Evolutionary conservation across 192 early-diverging fungal genomes (phyloP).

Genomic region (Phlyctochytrium planicorne): DNA sequence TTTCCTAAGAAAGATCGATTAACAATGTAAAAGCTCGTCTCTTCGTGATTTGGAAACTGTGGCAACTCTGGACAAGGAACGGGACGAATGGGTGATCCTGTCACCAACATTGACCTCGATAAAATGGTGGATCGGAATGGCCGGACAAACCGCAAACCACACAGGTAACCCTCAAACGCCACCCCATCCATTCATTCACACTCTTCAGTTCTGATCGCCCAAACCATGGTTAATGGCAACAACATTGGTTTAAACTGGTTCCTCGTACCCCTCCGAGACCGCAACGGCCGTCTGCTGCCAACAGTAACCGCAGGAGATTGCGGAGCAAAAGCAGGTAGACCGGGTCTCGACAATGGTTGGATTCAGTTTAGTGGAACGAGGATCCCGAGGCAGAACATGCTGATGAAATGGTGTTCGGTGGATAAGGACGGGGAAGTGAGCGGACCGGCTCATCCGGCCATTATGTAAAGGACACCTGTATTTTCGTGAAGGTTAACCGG

Average conservation of each 20-base stretch:
- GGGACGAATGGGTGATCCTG: conserved; percentile 61
- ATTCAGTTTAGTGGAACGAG: conserved; percentile 58
- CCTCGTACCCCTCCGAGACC: conserved; percentile 59
- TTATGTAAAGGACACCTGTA: too few relatives aligned
- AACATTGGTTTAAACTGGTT: conserved; percentile 67
- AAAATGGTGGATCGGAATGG: conserved; percentile 72
- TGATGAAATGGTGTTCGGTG: conserved; percentile 57
- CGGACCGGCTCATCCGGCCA: conserved; percentile 51
- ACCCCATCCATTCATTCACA: not conserved
- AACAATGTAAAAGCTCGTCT: conserved; percentile 27
- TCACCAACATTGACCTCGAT: conserved; percentile 59
- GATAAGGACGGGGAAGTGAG: conserved; percentile 52
- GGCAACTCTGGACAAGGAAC: conserved; percentile 58
- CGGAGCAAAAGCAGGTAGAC: conserved; percentile 59
- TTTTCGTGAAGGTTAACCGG: too few relatives aligned
- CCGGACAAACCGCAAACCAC: conserved; percentile 66
- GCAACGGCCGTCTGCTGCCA: conserved; percentile 48
- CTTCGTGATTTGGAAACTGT: conserved; percentile 65
- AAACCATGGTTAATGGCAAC: conserved; percentile 59
- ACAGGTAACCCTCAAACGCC: conserved; percentile 22
- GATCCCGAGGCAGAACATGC: conserved; percentile 58
- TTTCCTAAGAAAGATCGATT: too few relatives aligned
- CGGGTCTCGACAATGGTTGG: conserved; percentile 69
- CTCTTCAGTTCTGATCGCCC: conserved; percentile 48
- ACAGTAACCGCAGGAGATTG: conserved; percentile 59